These are phyloP conservation scores for Sporothrix phasma DNA, from an alignment of 2,329 filamentous ascomycete genomes.

Conservation along the genomic window DNA sequence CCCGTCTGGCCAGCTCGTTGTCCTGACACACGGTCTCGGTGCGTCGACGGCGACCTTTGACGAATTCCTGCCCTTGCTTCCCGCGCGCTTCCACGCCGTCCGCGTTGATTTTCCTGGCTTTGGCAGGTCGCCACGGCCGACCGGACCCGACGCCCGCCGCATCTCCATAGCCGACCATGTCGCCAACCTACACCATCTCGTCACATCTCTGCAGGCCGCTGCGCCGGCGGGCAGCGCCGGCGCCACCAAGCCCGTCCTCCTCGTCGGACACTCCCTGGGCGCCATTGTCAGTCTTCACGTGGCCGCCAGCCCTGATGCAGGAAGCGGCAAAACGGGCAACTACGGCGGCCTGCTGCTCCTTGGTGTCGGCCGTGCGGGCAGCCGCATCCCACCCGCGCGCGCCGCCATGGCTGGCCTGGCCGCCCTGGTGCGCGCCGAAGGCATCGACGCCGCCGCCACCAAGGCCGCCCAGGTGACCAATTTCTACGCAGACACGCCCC, in stretches of 20 bases:
- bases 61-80: slow-evolving; percentile 20
- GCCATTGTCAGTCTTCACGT: slow-evolving; percentile 28
- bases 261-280: slow-evolving; percentile 30
- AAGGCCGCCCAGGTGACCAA: slow-evolving; percentile 23
- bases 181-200: slow-evolving; percentile 23
- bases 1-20: slow-evolving; percentile 20
- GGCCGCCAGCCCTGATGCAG: no score
- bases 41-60: slow-evolving; percentile 22
- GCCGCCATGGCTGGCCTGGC: slow-evolving; percentile 26
- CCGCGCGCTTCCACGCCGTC: slow-evolving; percentile 17
- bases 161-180: slow-evolving; percentile 23
- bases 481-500: slow-evolving; percentile 21
- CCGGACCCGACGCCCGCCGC: not conserved
- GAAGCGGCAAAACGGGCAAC: no score
- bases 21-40: slow-evolving; percentile 25
- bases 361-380: slow-evolving; percentile 25
- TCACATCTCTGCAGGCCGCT: slow-evolving; percentile 17
- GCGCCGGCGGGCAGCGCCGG: not conserved
- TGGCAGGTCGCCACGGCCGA: slow-evolving; percentile 19
- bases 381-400: slow-evolving; percentile 24
- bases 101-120: slow-evolving; percentile 25
- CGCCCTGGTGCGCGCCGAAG: slow-evolving; percentile 21
- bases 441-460: slow-evolving; percentile 24
- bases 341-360: slow-evolving; percentile 27
- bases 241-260: slow-evolving; percentile 12